phyloP scores from a whole-genome alignment of 78 protist genomes.

The Dictyostelium citrinum region DNA sequence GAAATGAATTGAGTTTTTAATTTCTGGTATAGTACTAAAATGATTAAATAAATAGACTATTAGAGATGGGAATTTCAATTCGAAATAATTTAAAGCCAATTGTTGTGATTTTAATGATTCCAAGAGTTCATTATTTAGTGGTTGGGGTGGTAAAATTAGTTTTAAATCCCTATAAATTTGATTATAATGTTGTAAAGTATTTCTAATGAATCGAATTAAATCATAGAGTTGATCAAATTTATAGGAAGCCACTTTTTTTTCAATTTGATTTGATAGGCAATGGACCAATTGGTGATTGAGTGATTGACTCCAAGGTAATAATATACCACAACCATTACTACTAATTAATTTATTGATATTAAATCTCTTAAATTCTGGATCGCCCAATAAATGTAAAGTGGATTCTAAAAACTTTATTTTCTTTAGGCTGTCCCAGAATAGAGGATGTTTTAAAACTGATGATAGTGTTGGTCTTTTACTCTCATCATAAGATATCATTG shows the following conservation, averaged over 20 bases:
- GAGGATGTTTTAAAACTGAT: conserved; percentile 17
- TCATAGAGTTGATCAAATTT: conserved; percentile 17
- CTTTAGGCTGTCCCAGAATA: conserved; percentile 3
- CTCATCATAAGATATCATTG: background rate
- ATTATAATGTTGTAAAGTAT: conserved; percentile 34
- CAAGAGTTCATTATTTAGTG: background rate
- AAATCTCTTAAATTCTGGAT: background rate
- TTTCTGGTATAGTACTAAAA: background rate
- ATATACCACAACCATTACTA: background rate
- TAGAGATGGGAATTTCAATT: background rate
- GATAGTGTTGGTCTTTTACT: conserved; percentile 1
- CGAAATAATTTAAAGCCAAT: conserved; percentile 9
- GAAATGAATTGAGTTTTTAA: background rate
- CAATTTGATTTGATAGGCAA: background rate
- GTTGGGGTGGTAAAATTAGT: background rate
- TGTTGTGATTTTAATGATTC: background rate
- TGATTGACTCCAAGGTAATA: conserved; percentile 12
- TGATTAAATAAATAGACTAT: background rate
- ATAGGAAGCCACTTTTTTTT: background rate
- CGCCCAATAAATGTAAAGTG: background rate
- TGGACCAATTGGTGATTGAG: background rate
- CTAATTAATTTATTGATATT: background rate
- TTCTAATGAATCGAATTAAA: conserved; percentile 27
- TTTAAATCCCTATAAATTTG: background rate
- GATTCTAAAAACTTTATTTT: conserved; percentile 14